These are phyloP conservation scores for Phyllosticta ampelicida DNA, from an alignment of 2,329 filamentous ascomycete genomes.

Conservation along the genomic window DNA sequence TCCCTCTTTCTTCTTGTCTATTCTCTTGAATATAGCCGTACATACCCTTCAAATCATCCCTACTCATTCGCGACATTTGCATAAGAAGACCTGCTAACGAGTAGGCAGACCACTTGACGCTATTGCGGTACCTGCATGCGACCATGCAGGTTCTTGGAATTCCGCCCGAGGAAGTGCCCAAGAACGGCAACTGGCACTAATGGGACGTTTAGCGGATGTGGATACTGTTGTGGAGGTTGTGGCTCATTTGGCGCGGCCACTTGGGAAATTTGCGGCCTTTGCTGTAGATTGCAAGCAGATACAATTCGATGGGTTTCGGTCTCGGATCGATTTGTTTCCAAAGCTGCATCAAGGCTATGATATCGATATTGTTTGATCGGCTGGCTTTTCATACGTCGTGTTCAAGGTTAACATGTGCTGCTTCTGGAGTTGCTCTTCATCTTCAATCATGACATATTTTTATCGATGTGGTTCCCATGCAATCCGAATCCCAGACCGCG, in stretches of 20 bases:
- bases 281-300: not conserved
- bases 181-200: not conserved
- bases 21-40: not conserved
- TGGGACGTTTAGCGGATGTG: not conserved
- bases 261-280: not conserved
- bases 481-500: no score
- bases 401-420: no score
- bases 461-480: no score
- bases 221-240: not conserved
- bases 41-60: not conserved
- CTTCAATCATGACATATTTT: no score
- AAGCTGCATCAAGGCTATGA: not conserved
- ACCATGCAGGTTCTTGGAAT: not conserved
- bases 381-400: not conserved
- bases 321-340: not conserved
- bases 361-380: not conserved
- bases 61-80: not conserved
- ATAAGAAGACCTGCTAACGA: not conserved
- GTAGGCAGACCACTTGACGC: not conserved
- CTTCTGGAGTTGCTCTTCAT: no score
- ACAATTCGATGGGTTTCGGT: not conserved
- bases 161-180: not conserved
- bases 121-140: not conserved
- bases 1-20: not conserved
- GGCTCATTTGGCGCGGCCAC: not conserved